These are phyloP conservation scores for Candida coquimbonensis DNA, from an alignment of 805 yeast genomes.

Conservation along the genomic window DNA sequence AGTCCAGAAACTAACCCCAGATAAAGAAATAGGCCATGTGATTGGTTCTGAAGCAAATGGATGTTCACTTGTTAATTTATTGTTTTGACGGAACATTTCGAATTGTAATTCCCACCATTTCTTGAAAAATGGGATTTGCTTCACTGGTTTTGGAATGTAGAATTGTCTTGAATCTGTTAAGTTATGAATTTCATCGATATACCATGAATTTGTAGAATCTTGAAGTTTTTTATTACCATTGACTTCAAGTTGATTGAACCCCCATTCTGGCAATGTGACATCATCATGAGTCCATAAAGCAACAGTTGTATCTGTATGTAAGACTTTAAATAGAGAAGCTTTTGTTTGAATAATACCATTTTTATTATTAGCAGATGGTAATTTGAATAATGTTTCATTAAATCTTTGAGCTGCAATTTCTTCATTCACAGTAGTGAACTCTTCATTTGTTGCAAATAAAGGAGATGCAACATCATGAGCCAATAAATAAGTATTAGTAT, in stretches of 20 bases:
- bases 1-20: conserved; percentile 97
- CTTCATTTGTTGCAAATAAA: conserved; percentile 84
- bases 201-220: conserved; percentile 70
- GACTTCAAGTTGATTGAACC: conserved; percentile 82
- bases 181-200: conserved; percentile 59
- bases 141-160: conserved; percentile 60
- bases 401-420: conserved; percentile 52
- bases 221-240: conserved; percentile 84
- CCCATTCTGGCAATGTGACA: conserved; percentile 90
- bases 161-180: conserved; percentile 55
- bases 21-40: conserved; percentile 82
- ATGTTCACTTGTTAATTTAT: conserved; percentile 77
- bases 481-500: conserved; percentile 70
- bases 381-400: conserved; percentile 72
- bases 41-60: conserved; percentile 93
- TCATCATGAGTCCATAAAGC: conserved; percentile 93
- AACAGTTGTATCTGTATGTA: conserved; percentile 83
- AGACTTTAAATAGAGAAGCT: conserved; percentile 57
- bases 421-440: conserved; percentile 66
- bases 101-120: conserved; percentile 89
- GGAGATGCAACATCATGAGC: conserved; percentile 98
- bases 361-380: conserved; percentile 53
- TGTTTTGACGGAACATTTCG: conserved; percentile 88
- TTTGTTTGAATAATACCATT: conserved; percentile 58
- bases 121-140: conserved; percentile 60